Evolutionary conservation across 306 rosid genomes (phyloP).

Genomic region (Cicer bijugum): DNA sequence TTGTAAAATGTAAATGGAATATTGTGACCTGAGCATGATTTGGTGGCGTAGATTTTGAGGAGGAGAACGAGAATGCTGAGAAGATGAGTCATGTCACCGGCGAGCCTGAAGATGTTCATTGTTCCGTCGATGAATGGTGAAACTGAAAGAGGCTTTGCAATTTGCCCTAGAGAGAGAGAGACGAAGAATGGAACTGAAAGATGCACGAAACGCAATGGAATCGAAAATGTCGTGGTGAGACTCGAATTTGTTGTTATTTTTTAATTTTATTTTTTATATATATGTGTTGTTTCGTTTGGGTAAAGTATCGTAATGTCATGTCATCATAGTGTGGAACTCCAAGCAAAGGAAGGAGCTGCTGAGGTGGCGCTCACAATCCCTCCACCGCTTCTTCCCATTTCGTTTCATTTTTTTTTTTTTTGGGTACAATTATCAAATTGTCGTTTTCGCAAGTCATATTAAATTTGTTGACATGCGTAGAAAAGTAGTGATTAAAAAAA

Average conservation of each 20-base stretch:
- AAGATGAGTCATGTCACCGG: conserved; percentile 95
- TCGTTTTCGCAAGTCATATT: background rate
- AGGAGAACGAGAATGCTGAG: conserved; percentile 84
- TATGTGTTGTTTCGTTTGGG: background rate
- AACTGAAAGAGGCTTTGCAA: conserved; percentile 28
- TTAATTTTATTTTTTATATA: background rate
- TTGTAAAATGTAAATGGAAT: background rate
- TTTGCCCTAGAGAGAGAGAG: conserved; percentile 46
- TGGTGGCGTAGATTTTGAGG: conserved; percentile 97
- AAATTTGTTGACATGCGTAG: too few relatives aligned
- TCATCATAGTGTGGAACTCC: background rate
- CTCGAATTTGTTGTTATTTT: background rate
- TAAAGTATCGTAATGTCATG: background rate
- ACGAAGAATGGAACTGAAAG: background rate
- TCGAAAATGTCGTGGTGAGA: background rate
- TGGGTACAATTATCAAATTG: background rate
- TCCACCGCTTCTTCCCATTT: conserved; percentile 12
- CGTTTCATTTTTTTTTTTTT: background rate
- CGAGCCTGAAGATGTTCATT: conserved; percentile 92
- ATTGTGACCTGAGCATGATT: conserved; percentile 82
- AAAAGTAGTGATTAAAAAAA: too few relatives aligned
- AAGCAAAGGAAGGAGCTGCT: conserved; percentile 20
- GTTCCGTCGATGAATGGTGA: conserved; percentile 31
- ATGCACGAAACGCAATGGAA: conserved; percentile 26
- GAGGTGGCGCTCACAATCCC: conserved; percentile 35